These are phyloP conservation scores for Colletotrichum gigasporum DNA, from an alignment of 2,329 filamentous ascomycete species.

Conservation along the genomic window DNA sequence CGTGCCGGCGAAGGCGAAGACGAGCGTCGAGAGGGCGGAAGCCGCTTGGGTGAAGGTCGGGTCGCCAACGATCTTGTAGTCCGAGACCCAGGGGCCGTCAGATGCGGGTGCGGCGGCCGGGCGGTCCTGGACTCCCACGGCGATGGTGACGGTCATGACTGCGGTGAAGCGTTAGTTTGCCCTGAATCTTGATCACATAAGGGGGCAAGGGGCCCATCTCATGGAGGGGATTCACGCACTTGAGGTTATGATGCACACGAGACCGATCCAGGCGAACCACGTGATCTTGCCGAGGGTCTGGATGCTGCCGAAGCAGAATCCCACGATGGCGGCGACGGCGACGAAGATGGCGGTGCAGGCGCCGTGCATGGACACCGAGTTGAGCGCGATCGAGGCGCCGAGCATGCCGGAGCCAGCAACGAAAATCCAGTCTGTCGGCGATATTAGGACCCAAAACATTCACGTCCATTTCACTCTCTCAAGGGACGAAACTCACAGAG, in stretches of 20 bases:
- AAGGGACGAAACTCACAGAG: slow-evolving; percentile 39
- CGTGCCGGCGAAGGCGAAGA: slow-evolving; percentile 50
- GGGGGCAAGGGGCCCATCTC: background rate
- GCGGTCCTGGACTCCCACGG: slow-evolving; percentile 41
- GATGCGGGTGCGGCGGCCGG: slow-evolving; percentile 37
- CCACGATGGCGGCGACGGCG: slow-evolving; percentile 42
- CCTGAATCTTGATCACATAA: too few relatives aligned
- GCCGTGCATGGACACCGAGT: slow-evolving; percentile 49
- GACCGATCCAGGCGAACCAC: slow-evolving; percentile 45
- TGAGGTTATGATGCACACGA: slow-evolving; percentile 39
- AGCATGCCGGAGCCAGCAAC: slow-evolving; percentile 51
- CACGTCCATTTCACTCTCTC: too few relatives aligned
- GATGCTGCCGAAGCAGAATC: slow-evolving; percentile 43
- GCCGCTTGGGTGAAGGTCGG: slow-evolving; percentile 62
- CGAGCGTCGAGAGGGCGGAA: slow-evolving; percentile 42
- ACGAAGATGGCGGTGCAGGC: slow-evolving; percentile 52
- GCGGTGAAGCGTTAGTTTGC: background rate
- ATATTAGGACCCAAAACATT: background rate
- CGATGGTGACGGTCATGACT: slow-evolving; percentile 41
- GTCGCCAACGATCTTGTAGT: slow-evolving; percentile 63
- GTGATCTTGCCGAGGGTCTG: slow-evolving; percentile 43
- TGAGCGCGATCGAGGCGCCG: slow-evolving; percentile 50
- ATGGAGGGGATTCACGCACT: slow-evolving; percentile 32
- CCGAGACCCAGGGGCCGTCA: slow-evolving; percentile 36
- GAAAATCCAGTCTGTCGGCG: slow-evolving; percentile 36